Percentiles rank a stretch among this genome's conserved stretches.
These are phyloP conservation scores for Aureobasidium lini DNA, from an alignment of 2,329 filamentous ascomycete genomes.

Conservation along the genomic window DNA sequence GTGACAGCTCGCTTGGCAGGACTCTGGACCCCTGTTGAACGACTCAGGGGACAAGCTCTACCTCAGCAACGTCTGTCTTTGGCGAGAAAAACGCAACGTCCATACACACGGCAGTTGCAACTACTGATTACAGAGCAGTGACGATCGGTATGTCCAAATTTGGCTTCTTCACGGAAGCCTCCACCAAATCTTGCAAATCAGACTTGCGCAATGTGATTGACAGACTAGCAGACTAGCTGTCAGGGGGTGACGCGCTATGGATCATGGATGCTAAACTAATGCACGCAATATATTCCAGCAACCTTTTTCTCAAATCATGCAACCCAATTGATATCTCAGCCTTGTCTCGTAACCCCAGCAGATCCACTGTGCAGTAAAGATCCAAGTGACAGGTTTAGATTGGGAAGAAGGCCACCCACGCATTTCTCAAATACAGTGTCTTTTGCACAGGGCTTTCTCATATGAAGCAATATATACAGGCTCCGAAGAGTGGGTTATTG, in stretches of 20 bases:
- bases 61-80: neutral
- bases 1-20: conserved; percentile 6
- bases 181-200: conserved; percentile 1
- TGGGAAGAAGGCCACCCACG: neutral
- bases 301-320: conserved; percentile 9
- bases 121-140: neutral
- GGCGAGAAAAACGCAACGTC: neutral
- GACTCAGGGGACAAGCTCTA: neutral
- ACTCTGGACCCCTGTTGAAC: neutral
- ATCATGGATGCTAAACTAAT: neutral
- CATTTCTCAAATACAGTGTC: neutral
- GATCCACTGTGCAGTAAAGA: neutral
- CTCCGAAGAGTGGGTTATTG: neutral
- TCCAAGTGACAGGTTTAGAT: conserved; percentile 4
- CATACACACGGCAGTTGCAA: neutral
- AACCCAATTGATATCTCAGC: conserved; percentile 1
- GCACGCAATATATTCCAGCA: conserved; percentile 7
- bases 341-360: conserved; percentile 2
- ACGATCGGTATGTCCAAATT: neutral
- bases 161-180: neutral
- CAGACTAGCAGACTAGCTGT: neutral
- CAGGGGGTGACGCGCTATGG: neutral
- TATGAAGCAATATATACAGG: neutral
- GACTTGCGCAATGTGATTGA: conserved; percentile 10
- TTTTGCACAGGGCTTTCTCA: neutral